A percentile compares a stretch with the other conserved stretches of the same genome.
phyloP scores from a whole-genome alignment of 2,329 filamentous ascomycete genomes.

The Nothopassalora personata region DNA sequence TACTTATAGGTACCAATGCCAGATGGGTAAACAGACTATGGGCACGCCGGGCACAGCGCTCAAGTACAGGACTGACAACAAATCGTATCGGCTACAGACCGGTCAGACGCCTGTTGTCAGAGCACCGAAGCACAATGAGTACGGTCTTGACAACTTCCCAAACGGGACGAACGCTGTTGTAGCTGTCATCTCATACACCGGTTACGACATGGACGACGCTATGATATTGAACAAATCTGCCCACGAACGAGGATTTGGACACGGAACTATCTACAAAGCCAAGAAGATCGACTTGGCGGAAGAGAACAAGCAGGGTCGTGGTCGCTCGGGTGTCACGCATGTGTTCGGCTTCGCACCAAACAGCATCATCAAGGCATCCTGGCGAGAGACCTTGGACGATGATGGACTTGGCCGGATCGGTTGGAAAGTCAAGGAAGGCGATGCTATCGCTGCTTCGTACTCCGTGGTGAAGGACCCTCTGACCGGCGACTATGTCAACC shows the following conservation, averaged over 20 bases:
- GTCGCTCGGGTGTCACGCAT: constrained; percentile 59
- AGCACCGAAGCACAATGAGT: constrained; percentile 87
- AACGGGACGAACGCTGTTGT: constrained; percentile 95
- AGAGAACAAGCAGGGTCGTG: constrained; percentile 53
- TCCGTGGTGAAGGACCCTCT: constrained; percentile 69
- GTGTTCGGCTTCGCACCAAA: constrained; percentile 87
- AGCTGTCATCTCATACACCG: constrained; percentile 96
- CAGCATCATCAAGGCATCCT: constrained; percentile 63
- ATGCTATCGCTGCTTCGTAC: constrained; percentile 84
- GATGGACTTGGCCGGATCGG: constrained; percentile 85
- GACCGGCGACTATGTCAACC: constrained; percentile 73
- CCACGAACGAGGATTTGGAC: constrained; percentile 89
- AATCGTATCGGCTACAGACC: constrained; percentile 88
- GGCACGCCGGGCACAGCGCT: constrained; percentile 85
- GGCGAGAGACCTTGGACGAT: constrained; percentile 69
- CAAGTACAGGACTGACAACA: constrained; percentile 90
- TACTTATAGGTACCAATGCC: constrained; percentile 57
- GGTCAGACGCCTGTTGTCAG: constrained; percentile 93
- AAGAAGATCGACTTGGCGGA: constrained; percentile 86
- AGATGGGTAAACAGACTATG: constrained; percentile 99
- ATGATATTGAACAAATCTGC: constrained; percentile 99
- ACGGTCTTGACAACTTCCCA: constrained; percentile 96
- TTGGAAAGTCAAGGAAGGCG: constrained; percentile 69
- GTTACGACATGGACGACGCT: constrained; percentile 99
- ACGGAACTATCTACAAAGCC: constrained; percentile 96